These are phyloP conservation scores for Catharanthus roseus DNA, from an alignment of 257 asterid genomes.

Conservation along the genomic window DNA sequence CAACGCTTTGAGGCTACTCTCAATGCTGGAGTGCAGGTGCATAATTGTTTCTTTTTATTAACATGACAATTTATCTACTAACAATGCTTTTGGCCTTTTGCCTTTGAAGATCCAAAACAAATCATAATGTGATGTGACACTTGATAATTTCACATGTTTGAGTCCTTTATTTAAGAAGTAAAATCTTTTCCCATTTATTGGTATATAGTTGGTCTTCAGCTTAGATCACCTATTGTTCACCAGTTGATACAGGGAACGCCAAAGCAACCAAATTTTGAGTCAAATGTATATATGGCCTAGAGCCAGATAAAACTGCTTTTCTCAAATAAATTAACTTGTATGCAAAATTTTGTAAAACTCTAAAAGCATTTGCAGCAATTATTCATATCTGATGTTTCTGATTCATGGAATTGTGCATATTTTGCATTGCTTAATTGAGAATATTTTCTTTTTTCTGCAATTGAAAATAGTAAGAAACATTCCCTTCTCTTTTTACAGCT, in stretches of 20 bases:
- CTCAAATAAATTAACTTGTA: background rate
- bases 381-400: background rate
- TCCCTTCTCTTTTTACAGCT: constrained; percentile 23
- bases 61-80: background rate
- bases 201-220: background rate
- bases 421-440: background rate
- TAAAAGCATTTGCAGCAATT: background rate
- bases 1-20: constrained; percentile 78
- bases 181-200: background rate
- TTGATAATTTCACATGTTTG: background rate
- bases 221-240: no score
- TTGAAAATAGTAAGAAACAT: background rate
- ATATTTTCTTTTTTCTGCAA: constrained; percentile 11
- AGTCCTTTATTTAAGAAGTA: background rate
- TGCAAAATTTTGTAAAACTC: background rate
- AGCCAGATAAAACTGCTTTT: background rate
- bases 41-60: background rate
- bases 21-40: constrained; percentile 71
- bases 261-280: background rate
- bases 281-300: background rate
- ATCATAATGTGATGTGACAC: background rate
- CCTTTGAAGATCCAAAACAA: constrained; percentile 2
- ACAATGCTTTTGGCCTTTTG: background rate
- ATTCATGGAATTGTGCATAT: background rate
- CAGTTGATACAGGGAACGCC: background rate